Base-by-base conservation (phyloP, 2,329 filamentous ascomycete genomes). In the Cucurbitaria berberidis region DNA sequence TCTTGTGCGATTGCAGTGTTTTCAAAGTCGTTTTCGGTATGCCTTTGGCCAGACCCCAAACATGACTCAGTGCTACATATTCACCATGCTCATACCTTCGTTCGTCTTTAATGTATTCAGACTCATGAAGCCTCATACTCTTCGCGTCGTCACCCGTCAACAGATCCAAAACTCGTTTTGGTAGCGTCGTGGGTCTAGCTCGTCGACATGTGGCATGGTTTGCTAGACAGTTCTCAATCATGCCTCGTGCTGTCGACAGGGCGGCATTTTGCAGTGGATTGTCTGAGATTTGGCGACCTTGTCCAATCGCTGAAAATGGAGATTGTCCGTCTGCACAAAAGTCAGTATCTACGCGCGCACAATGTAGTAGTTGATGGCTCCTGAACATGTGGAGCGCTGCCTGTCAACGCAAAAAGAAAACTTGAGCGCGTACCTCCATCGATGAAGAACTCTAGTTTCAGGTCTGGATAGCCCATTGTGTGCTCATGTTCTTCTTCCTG, bases 371-470 rank as follows among this genome's bases (percentile, higher is more conserved):
- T 5, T 3, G 13, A 11, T 3, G 26, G 26, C 26, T 27, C 10
- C 26, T 10, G 10, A 27, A 27, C 26, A 27, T 27, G 5, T 6
- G 26, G 26, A 27, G 26, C 5, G 26, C 26, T 10, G 26, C 27
- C 10, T 30, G 10, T 13, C 27, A 30, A 3, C 8, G 27, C 27
- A 10, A 7, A 30, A 11, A 3, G 3, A 30, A 11, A 13, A 30
- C 13, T 30, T 13, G 11, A 11, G 13, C 24, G 48, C 68, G 19
- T 70, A 73, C 72, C 68, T 69, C 63, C 59, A 51, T 73, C 70
- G 51, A 70, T 71, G 40, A 69, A 74, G 49, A 72, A 70, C 45
- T 74, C 72, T 1, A 74, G 59, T 35, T 72, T 74, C 41, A 74
- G 60, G 45, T 74, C 70, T 38, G 72, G 68, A 57, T 69, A 69